phyloP scores from a whole-genome alignment of 2,329 filamentous ascomycete species.

The Cordyceps cicadae region DNA sequence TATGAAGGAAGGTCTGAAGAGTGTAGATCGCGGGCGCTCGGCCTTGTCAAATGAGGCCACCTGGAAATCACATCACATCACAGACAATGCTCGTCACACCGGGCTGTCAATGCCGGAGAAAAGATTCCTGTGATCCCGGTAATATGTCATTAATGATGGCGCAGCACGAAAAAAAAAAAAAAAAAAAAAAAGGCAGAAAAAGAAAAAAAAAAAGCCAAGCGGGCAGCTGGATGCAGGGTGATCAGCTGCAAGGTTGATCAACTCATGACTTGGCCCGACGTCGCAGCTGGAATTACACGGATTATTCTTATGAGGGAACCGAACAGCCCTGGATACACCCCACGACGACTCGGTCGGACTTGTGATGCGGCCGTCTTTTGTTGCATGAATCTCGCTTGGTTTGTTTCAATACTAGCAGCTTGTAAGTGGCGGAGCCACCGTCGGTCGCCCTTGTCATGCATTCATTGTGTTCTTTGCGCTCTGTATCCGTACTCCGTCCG shows the following conservation, averaged over 20 bases:
- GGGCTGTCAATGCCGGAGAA: not conserved
- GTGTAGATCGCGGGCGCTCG: not conserved
- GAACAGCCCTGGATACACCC: not conserved
- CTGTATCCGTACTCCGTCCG: not conserved
- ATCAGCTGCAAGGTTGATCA: not conserved
- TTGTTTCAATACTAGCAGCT: constrained; percentile 4
- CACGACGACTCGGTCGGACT: not conserved
- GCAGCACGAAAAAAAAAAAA: not conserved
- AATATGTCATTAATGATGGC: not conserved
- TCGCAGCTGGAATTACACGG: not conserved
- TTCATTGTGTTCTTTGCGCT: too few relatives aligned
- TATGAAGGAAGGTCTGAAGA: too few relatives aligned
- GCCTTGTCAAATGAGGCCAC: not conserved
- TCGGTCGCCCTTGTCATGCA: too few relatives aligned
- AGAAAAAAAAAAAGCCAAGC: too few relatives aligned
- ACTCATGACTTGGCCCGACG: not conserved
- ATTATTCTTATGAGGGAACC: not conserved
- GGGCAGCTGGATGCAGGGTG: constrained; percentile 2
- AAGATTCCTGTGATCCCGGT: not conserved
- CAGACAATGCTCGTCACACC: constrained; percentile 1
- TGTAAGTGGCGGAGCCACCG: not conserved
- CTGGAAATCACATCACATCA: constrained; percentile 1
- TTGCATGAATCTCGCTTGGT: not conserved
- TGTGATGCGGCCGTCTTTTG: too few relatives aligned
- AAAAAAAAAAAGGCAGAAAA: too few relatives aligned